These are phyloP conservation scores for Gentiana macrophylla DNA, from an alignment of 257 asterid genomes.

Conservation along the genomic window DNA sequence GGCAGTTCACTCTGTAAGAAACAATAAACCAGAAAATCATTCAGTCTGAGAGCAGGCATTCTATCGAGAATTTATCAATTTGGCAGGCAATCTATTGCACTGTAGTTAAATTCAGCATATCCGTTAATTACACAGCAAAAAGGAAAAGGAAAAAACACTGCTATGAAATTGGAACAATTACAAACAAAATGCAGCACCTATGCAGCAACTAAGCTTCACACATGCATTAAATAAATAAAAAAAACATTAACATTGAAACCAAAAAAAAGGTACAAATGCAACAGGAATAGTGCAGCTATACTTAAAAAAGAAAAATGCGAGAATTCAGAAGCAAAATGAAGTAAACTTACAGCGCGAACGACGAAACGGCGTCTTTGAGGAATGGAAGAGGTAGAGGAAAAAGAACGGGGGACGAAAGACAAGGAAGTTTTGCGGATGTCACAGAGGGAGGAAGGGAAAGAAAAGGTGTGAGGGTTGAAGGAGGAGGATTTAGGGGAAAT, in stretches of 20 bases:
- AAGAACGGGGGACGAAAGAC: constrained; percentile 26
- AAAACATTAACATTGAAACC: background rate
- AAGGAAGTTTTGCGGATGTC: constrained; percentile 27
- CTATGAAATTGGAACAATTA: too few relatives aligned
- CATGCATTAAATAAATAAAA: background rate
- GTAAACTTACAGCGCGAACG: constrained; percentile 55
- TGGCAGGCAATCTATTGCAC: background rate
- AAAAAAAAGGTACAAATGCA: background rate
- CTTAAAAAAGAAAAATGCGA: background rate
- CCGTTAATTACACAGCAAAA: too few relatives aligned
- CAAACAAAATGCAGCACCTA: background rate
- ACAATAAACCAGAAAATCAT: background rate
- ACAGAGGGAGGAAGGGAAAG: constrained; percentile 37
- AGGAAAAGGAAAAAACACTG: too few relatives aligned
- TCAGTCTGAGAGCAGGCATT: background rate
- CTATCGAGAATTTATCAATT: background rate
- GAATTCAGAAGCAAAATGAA: background rate
- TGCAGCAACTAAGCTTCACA: background rate
- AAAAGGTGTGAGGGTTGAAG: constrained; percentile 21
- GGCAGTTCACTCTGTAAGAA: constrained; percentile 61
- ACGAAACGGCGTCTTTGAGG: constrained; percentile 23
- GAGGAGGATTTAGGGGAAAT: constrained; percentile 28
- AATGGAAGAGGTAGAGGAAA: constrained; percentile 24
- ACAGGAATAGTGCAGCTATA: background rate
- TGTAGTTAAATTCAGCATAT: too few relatives aligned